Percentiles rank a stretch among this genome's conserved stretches.
phyloP scores from a whole-genome alignment of 1,139 yeast species.

The Protomyces arabidopsidicola region DNA sequence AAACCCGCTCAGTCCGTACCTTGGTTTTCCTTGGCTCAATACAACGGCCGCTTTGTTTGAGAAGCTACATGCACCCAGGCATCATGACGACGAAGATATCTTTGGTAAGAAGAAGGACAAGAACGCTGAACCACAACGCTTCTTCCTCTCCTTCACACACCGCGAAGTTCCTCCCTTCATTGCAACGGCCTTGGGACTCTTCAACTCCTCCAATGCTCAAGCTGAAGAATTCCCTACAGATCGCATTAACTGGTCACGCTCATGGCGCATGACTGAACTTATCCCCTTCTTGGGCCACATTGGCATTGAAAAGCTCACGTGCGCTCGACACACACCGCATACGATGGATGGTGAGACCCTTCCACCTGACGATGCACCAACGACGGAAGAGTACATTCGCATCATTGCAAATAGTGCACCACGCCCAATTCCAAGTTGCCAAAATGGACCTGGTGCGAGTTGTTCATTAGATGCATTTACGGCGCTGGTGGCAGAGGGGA shows the following conservation, averaged over 20 bases:
- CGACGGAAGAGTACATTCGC: conserved; percentile 9
- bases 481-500: conserved; percentile 13
- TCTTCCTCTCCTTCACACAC: conserved; percentile 21
- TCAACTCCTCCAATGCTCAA: conserved; percentile 13
- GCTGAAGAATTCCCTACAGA: conserved; percentile 21
- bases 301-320: conserved; percentile 20
- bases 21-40: conserved; percentile 25
- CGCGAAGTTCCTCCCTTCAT: conserved; percentile 24
- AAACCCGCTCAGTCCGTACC: conserved; percentile 18
- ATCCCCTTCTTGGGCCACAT: conserved; percentile 24
- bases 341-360: neutral
- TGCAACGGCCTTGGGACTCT: conserved; percentile 23
- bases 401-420: conserved; percentile 25
- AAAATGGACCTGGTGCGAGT: conserved; percentile 23
- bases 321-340: conserved; percentile 15
- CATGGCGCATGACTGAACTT: conserved; percentile 23
- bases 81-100: neutral
- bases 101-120: neutral
- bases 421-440: conserved; percentile 20
- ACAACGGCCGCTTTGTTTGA: conserved; percentile 18
- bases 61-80: conserved; percentile 18
- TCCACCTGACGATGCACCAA: neutral
- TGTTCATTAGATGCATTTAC: conserved; percentile 22
- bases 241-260: conserved; percentile 20
- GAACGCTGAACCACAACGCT: conserved; percentile 5